Evolutionary conservation across 2,329 filamentous ascomycete genomes (phyloP).

Genomic region (Fusarium continuum): DNA sequence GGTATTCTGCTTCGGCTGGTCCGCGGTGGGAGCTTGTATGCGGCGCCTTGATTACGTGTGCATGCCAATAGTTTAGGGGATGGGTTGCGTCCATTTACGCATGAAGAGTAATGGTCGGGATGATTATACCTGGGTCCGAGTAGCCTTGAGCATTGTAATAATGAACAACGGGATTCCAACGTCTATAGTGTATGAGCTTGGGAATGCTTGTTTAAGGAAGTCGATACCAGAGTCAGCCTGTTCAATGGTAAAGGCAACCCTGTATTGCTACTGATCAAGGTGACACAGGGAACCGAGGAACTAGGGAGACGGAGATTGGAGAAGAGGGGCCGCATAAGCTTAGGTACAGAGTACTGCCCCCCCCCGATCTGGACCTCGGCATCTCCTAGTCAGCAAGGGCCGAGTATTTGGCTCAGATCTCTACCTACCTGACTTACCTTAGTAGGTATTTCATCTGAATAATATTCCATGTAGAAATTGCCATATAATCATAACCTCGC

Average conservation of each 20-base stretch:
- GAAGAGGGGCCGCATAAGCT: constrained; percentile 32
- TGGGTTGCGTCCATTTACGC: constrained; percentile 18
- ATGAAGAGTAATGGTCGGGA: constrained; percentile 34
- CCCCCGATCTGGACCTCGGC: constrained; percentile 40
- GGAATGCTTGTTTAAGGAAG: no score
- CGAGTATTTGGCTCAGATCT: not conserved
- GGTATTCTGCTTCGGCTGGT: constrained; percentile 48
- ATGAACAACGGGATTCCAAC: constrained; percentile 35
- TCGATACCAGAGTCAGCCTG: no score
- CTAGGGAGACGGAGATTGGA: constrained; percentile 23
- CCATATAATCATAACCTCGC: not conserved
- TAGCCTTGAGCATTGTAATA: constrained; percentile 28
- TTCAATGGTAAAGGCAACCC: no score
- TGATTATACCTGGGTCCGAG: constrained; percentile 21
- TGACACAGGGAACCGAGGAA: constrained; percentile 15
- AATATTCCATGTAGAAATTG: constrained; percentile 3
- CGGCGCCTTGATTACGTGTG: constrained; percentile 36
- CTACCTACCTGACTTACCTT: constrained; percentile 1
- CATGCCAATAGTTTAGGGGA: constrained; percentile 30
- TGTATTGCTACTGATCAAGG: no score
- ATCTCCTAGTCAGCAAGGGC: constrained; percentile 25
- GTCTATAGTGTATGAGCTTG: constrained; percentile 3
- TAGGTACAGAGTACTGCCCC: not conserved
- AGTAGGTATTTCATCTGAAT: constrained; percentile 6
- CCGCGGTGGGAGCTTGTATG: constrained; percentile 43